Percentiles rank a stretch among this genome's conserved stretches.
Evolutionary conservation across 176 grass and related monocot species (phyloP).

Genomic region (Themeda triandra): DNA sequence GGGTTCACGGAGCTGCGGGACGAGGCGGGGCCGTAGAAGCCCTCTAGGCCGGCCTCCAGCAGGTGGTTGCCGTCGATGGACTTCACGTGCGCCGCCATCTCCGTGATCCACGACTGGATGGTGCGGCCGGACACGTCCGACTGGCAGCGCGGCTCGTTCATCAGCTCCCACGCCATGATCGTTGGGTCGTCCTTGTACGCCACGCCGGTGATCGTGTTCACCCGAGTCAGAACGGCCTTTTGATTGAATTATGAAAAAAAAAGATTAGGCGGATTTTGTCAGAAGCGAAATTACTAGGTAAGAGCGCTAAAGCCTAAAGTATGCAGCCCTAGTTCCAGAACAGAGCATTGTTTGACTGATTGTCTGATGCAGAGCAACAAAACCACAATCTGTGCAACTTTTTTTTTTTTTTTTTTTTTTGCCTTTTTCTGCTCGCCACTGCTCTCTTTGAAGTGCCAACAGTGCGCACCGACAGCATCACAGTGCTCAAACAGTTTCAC

Average conservation of each 20-base stretch:
- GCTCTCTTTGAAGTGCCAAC: background rate
- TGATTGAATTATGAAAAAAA: background rate
- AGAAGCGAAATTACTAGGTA: background rate
- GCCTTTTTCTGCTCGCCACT: background rate
- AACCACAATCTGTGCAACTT: background rate
- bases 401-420: too few species aligned
- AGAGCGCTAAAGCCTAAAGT: background rate
- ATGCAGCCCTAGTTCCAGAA: background rate
- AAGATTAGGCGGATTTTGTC: background rate
- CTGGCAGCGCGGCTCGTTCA: conserved; percentile 96
- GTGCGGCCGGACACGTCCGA: conserved; percentile 69
- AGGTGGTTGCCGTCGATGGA: conserved; percentile 83
- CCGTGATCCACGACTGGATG: conserved; percentile 84
- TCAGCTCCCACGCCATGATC: conserved; percentile 96
- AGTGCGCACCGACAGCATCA: background rate
- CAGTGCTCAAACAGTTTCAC: background rate
- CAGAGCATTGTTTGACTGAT: conserved; percentile 8
- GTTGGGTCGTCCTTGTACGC: conserved; percentile 90
- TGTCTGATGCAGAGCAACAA: conserved; percentile 1
- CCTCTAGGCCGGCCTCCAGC: conserved; percentile 90
- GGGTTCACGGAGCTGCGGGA: conserved; percentile 45
- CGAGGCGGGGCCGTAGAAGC: conserved; percentile 71
- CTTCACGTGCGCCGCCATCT: conserved; percentile 90
- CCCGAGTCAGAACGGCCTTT: conserved; percentile 72
- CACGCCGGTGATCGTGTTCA: conserved; percentile 79